Evolutionary conservation across 1,139 yeast genomes (phyloP).

Genomic region (Eremothecium cymbalariae): DNA sequence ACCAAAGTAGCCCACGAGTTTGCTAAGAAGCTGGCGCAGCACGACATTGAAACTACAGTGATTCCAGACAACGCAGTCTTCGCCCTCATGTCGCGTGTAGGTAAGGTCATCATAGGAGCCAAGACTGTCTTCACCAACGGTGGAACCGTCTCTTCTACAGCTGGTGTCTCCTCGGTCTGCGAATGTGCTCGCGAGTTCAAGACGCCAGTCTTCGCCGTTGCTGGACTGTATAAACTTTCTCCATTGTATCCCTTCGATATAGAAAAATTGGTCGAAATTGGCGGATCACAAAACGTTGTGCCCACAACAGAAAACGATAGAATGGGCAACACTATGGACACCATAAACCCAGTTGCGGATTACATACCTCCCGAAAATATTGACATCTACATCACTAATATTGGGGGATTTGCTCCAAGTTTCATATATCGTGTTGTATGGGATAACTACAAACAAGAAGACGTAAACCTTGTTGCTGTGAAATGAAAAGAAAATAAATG

Average conservation of each 20-base stretch:
- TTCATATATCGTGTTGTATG: slow-evolving; percentile 90
- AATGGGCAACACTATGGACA: slow-evolving; percentile 57
- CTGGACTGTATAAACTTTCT: slow-evolving; percentile 87
- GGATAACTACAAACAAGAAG: slow-evolving; percentile 87
- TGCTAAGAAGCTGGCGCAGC: slow-evolving; percentile 70
- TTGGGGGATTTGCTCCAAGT: slow-evolving; percentile 95
- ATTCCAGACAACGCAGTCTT: slow-evolving; percentile 90
- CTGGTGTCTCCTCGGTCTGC: slow-evolving; percentile 85
- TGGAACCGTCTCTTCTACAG: slow-evolving; percentile 76
- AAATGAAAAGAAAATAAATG: too few species aligned
- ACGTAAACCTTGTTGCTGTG: slow-evolving; percentile 44
- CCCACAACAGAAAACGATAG: slow-evolving; percentile 29
- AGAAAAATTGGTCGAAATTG: slow-evolving; percentile 83
- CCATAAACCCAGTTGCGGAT: slow-evolving; percentile 85
- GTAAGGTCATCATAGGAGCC: slow-evolving; percentile 90
- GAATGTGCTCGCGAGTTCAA: slow-evolving; percentile 92
- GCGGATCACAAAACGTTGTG: slow-evolving; percentile 52
- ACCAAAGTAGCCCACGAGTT: slow-evolving; percentile 66
- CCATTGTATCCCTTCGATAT: slow-evolving; percentile 92
- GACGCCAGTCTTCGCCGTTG: slow-evolving; percentile 92
- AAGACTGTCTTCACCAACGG: slow-evolving; percentile 93
- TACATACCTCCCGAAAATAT: slow-evolving; percentile 91
- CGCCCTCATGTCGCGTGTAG: slow-evolving; percentile 96
- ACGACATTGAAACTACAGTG: slow-evolving; percentile 81
- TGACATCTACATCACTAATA: slow-evolving; percentile 87